Percentiles rank a stretch among this genome's conserved stretches.
Conservation (phyloP, 495 filamentous ascomycete species). For the Neurospora intermedia region DNA sequence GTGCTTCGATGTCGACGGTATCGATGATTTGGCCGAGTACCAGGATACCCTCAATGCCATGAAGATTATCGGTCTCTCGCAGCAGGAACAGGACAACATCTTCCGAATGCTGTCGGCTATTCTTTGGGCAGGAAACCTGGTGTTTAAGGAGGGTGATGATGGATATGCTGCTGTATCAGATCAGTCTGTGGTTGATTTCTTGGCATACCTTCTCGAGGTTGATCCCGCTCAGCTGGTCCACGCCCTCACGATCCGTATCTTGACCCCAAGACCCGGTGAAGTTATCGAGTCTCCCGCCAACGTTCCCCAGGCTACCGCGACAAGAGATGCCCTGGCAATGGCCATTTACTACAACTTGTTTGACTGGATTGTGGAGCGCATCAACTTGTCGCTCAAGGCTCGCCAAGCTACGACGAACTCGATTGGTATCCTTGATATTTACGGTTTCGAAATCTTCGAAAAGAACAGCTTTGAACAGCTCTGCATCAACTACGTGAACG, state of each 20-base stretch:
- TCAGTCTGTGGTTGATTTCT: conserved; percentile 83
- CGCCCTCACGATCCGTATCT: conserved; percentile 77
- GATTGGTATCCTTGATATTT: conserved; percentile 98
- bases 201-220: conserved; percentile 89
- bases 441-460: conserved; percentile 99
- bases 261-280: conserved; percentile 79
- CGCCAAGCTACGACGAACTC: conserved; percentile 64
- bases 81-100: conserved; percentile 88
- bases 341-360: conserved; percentile 97
- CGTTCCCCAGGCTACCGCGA: conserved; percentile 78
- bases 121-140: conserved; percentile 89
- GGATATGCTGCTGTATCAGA: conserved; percentile 81
- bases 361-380: conserved; percentile 94
- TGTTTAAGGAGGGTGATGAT: conserved; percentile 76
- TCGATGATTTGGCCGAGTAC: conserved; percentile 88
- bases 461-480: conserved; percentile 99
- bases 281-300: conserved; percentile 92
- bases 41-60: conserved; percentile 88
- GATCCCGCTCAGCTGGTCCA: conserved; percentile 70
- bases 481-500: conserved; percentile 99
- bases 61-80: conserved; percentile 80
- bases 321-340: conserved; percentile 86
- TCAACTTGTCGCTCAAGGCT: conserved; percentile 81
- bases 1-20: conserved; percentile 85
- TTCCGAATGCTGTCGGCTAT: conserved; percentile 93